Conservation (phyloP, 2,329 filamentous ascomycete species). For the Cyanodermella asteris region DNA sequence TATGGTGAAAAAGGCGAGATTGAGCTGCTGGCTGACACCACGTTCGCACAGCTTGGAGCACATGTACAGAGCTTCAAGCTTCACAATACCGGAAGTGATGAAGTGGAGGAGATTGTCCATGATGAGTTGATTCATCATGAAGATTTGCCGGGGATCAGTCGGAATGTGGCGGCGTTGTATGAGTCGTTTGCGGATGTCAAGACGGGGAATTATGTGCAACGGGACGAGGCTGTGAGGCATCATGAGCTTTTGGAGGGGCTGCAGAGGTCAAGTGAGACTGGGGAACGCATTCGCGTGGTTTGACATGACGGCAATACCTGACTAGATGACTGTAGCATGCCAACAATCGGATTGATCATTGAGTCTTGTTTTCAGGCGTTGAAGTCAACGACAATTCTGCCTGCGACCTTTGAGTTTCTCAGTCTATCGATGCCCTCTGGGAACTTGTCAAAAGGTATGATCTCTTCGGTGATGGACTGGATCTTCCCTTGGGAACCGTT, state of each 20-base stretch:
- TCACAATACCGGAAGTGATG: neutral
- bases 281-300: neutral
- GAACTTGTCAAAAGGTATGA: conserved; percentile 23
- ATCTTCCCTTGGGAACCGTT: conserved; percentile 28
- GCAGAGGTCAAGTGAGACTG: neutral
- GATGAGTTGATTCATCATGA: too few relatives aligned
- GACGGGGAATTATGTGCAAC: neutral
- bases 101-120: conserved; percentile 2
- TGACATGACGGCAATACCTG: conserved; percentile 1
- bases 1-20: neutral
- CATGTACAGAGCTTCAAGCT: neutral
- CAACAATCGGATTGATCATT: too few relatives aligned
- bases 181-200: too few relatives aligned
- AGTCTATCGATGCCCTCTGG: conserved; percentile 30
- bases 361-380: neutral
- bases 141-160: too few relatives aligned
- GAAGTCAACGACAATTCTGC: conserved; percentile 32
- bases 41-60: too few relatives aligned
- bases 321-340: too few relatives aligned
- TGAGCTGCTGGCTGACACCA: neutral
- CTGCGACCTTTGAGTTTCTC: conserved; percentile 27
- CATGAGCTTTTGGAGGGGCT: neutral
- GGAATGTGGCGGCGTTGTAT: too few relatives aligned
- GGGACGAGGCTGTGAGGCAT: neutral
- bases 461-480: conserved; percentile 27